Base-by-base conservation (phyloP, 2,329 filamentous ascomycete genomes). In the Fusarium begoniae region DNA sequence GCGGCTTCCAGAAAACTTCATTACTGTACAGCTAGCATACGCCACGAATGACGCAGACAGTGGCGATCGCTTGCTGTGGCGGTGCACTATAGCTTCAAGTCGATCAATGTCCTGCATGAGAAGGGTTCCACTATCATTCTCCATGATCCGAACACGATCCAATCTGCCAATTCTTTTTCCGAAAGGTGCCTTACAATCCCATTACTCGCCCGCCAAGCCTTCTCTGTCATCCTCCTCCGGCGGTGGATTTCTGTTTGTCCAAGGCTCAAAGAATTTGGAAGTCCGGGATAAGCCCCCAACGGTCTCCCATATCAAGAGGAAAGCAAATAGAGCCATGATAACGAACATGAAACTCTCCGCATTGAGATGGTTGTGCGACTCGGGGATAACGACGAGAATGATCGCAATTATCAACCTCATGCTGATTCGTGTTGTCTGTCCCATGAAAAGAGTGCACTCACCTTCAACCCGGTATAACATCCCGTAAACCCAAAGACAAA, bases 291-390 rank as follows among this genome's bases (percentile, higher is more conserved):
- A 40, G 2, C 81, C 81, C 4, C 81, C 81, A 12, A 85, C 63
- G 26, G 83, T 86, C 76, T 86, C 85, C 84, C 84, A 86, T 15
- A 86, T 70, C 8, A 84, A 72, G 9, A 84, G 77, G 63, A 84
- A 81, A 2, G 82, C 83, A 60, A 86, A 81, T 22, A 87, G 75
- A 3, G 81, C 79, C 84, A 84, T 85, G 45, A 85, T 78, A 13
- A 85, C 79, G 8, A 81, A 82, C 74, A 87, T 80, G 38, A 85
- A 81, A 32, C 80, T 69, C 41, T 79, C 80, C 3, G 81, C 74
- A 30, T 73, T 75, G 13, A 83, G 75, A n/a, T 78, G 73, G 13
- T 74, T 65, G 53, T 80, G 76, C 1, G 84, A 83, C 72, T 79
- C 58, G 1, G 84, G 84, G 9, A 86, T 66, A 6, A 83, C 60